Base-by-base conservation (phyloP, 2,329 filamentous ascomycete species). In the Sporothrix phasma region DNA sequence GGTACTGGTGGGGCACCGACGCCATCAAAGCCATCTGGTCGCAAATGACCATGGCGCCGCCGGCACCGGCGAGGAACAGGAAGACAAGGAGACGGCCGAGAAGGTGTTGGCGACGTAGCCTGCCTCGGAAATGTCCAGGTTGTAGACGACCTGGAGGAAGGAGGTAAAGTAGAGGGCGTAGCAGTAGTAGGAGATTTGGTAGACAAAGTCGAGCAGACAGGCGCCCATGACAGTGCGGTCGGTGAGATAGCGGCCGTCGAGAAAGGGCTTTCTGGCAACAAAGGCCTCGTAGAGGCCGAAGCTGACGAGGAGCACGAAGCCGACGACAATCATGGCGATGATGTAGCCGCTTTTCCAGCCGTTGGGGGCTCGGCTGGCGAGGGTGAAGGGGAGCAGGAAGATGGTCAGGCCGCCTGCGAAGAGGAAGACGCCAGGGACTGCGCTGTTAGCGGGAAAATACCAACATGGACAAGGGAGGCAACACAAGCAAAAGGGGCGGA, bases 321-420 rank as follows among this genome's bases (percentile, higher is more conserved):
- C 77, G 31, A 78, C 68, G 15, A 77, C 69, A 17, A 77, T 67
- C 68, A 79, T 73, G 66, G 72, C 71, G 65, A 78, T 78, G 61
- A 80, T 77, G 65, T 77, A 72, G 1, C 75, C 73, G 1, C 75
- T 74, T 29, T 70, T 71, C 79, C 79, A 82, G 11, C 70, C 69
- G 17, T 77, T 69, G 3, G 70, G 65, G 64, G 79, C 77, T 45
- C 75, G 75, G 1, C 74, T 73, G 56, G 76, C 78, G 15, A 91
- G 77, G 11, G 78, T 85, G 72, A 92, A 84, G 0, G 88, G 85
- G 3, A 91, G 79, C 10, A 91, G 76, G 70, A 91, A 85, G 19
- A 87, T 71, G 3, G 79, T 77, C 22, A 87, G 77, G 3, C 84
- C 86, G 3, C 73, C 76, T 5, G 80, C 78, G 68, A 87, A 79